Conservation (phyloP, 108 stramenopile genomes). For the Cyclostephanos tholiformis region DNA sequence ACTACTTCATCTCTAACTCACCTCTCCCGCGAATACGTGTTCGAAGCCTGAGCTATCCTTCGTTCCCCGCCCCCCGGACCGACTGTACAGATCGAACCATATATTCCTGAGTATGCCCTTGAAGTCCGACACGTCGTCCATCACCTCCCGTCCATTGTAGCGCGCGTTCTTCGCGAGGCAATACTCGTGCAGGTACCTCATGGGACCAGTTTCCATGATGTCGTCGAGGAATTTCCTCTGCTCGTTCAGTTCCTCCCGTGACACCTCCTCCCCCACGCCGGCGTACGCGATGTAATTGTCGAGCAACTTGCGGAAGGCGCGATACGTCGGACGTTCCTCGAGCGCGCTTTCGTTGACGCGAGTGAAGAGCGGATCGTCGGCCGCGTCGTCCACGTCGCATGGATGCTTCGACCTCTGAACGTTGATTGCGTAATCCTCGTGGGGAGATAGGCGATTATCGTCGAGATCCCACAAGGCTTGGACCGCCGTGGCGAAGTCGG, state of each 20-base stretch:
- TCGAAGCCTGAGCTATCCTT: slow-evolving; percentile 90
- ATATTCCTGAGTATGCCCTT: slow-evolving; percentile 67
- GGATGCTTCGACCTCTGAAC: slow-evolving; percentile 89
- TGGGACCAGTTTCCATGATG: slow-evolving; percentile 83
- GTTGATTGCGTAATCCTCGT: slow-evolving; percentile 78
- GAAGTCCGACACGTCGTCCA: slow-evolving; percentile 58
- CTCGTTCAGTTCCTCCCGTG: slow-evolving; percentile 67
- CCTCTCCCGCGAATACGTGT: slow-evolving; percentile 94
- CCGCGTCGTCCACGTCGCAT: slow-evolving; percentile 76
- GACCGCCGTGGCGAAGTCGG: slow-evolving; percentile 54
- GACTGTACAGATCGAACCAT: slow-evolving; percentile 90
- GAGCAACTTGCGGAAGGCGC: slow-evolving; percentile 72
- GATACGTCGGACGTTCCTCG: slow-evolving; percentile 76
- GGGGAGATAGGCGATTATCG: slow-evolving; percentile 76
- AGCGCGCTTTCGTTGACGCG: slow-evolving; percentile 54
- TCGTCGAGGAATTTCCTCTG: slow-evolving; percentile 66
- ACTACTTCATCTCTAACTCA: background rate
- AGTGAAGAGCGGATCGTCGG: slow-evolving; percentile 81
- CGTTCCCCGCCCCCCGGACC: slow-evolving; percentile 48
- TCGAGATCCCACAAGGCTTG: slow-evolving; percentile 91
- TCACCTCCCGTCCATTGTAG: slow-evolving; percentile 52
- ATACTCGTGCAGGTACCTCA: slow-evolving; percentile 91
- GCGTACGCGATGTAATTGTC: slow-evolving; percentile 81
- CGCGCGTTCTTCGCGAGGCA: slow-evolving; percentile 55
- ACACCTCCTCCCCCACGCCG: slow-evolving; percentile 67